Percentiles rank a stretch among this genome's conserved stretches.
Conservation (phyloP, 768 basidiomycete species). For the Infundibulicybe gibba region DNA sequence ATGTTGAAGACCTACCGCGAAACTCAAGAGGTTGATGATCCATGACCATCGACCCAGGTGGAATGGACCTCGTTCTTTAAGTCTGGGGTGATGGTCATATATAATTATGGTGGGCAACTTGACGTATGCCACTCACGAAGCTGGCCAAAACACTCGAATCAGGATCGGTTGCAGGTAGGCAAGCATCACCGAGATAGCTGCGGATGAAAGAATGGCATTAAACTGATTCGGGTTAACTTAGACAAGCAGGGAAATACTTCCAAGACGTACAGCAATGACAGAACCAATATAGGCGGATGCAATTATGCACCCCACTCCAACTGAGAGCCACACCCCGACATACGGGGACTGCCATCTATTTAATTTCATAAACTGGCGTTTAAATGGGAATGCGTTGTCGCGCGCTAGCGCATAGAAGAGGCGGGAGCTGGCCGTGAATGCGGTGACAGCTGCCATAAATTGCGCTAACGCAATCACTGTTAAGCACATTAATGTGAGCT, state of each 20-base stretch:
- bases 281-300: constrained; percentile 60
- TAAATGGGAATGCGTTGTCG: constrained; percentile 49
- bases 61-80: constrained; percentile 46
- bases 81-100: constrained; percentile 23
- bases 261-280: constrained; percentile 41
- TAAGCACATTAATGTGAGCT: constrained; percentile 47
- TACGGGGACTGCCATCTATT: constrained; percentile 53
- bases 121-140: constrained; percentile 29
- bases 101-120: constrained; percentile 1
- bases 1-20: constrained; percentile 28
- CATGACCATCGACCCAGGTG: constrained; percentile 50
- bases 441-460: constrained; percentile 53
- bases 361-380: constrained; percentile 41
- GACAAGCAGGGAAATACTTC: too few relatives aligned
- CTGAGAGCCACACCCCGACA: constrained; percentile 52
- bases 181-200: constrained; percentile 55
- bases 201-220: constrained; percentile 53
- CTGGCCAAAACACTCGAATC: constrained; percentile 56
- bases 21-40: constrained; percentile 44
- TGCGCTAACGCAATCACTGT: constrained; percentile 46
- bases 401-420: constrained; percentile 55
- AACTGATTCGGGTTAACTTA: constrained; percentile 26
- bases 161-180: constrained; percentile 56
- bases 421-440: constrained; percentile 55
- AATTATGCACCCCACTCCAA: constrained; percentile 47